Base-by-base conservation (phyloP, 2,329 filamentous ascomycete genomes). In the Ophiocordyceps camponoti-floridani region DNA sequence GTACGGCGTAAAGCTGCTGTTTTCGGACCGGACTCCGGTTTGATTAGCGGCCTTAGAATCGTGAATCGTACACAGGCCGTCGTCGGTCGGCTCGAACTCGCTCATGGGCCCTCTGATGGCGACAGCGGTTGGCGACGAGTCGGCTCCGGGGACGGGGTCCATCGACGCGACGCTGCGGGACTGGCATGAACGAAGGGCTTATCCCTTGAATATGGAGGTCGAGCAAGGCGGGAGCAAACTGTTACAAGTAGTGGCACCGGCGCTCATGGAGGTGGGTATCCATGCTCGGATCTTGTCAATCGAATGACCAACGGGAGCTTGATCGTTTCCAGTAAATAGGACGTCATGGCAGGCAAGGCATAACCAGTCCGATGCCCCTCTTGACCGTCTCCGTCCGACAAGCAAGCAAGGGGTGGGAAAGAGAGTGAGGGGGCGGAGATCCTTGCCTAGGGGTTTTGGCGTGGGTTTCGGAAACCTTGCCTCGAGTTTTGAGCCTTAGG, bases 1-100 rank as follows among this genome's bases (percentile, higher is more conserved):
- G 44, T 65, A 64, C 27, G 63, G 56, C 44, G 54, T 60, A 44
- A 63, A 60, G 42, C 56, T 62, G 43, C 56, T 62, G 43, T 53
- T 53, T 46, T 51, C 59, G 42, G 52, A 52, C 33, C 54, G 53
- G 11, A 49, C 48, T 46, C 53, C 54, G 35, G n/a, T 38, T 38
- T 38, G 35, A 38, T 38, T n/a, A 38, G n/a, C 35, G 7, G 14
- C 35, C 5, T 4, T n/a, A 38, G 35, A 11, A 19, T 38, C n/a
- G 14, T 37, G 14, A 18, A 16, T 38, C 35, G 35, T 7, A 38
- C 5, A 16, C 6, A 19, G 10, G 10, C 35, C n/a, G 35, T 38
- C 35, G 35, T 38, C 35, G n/a, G 1, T 38, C 35, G 10, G 18
- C 16, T 38, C 35, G 35, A 4, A 14, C 14, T 37, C 35, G 4